A percentile compares a stretch with the other conserved stretches of the same genome.
Conservation (phyloP, 164 flowering plant genomes). For the Aristolochia californica region DNA sequence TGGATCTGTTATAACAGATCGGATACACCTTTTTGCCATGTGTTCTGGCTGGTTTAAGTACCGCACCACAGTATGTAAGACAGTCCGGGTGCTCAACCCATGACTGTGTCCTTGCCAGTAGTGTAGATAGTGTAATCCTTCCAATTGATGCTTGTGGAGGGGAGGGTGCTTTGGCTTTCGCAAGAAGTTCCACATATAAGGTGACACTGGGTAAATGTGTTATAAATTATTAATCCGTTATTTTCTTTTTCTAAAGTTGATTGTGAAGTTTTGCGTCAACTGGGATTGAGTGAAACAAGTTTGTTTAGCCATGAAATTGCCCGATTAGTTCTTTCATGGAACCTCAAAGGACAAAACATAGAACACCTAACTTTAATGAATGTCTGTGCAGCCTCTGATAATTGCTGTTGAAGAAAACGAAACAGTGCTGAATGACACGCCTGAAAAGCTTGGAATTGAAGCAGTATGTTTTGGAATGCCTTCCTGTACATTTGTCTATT, state of each 20-base stretch:
- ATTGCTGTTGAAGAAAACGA: constrained; percentile 76
- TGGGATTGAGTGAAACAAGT: neutral
- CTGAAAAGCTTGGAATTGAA: constrained; percentile 53
- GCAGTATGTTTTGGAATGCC: constrained; percentile 31
- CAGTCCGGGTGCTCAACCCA: constrained; percentile 17
- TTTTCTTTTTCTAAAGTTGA: neutral
- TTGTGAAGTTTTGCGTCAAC: neutral
- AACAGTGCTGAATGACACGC: constrained; percentile 69
- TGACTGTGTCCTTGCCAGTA: constrained; percentile 45
- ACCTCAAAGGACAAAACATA: neutral
- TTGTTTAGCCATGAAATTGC: neutral
- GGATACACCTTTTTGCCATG: constrained; percentile 88
- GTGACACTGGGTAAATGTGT: constrained; percentile 15
- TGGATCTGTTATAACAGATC: constrained; percentile 30
- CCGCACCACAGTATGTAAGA: constrained; percentile 65
- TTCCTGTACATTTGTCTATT: neutral
- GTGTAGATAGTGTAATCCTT: constrained; percentile 71
- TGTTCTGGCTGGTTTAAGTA: constrained; percentile 78
- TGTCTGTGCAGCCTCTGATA: constrained; percentile 50
- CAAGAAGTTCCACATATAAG: constrained; percentile 37
- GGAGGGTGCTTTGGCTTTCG: constrained; percentile 73
- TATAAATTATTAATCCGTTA: neutral
- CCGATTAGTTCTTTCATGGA: neutral
- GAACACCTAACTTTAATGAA: neutral
- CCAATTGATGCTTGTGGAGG: constrained; percentile 77